Conservation (phyloP, 768 basidiomycete species). For the Xerocomellus dryophilus region DNA sequence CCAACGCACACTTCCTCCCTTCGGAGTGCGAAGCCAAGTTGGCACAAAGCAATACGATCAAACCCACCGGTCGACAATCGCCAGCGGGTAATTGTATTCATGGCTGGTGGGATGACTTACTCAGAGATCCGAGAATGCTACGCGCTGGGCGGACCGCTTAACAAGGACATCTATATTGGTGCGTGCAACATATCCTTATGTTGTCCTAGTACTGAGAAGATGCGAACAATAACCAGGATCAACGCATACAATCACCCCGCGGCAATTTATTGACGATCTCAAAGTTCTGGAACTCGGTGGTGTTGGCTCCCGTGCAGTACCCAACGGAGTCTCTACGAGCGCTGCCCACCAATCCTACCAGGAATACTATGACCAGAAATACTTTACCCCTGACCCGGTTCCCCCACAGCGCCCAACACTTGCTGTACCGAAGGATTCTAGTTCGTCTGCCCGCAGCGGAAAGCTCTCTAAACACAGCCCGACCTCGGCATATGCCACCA, state of each 20-base stretch:
- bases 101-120: slow-evolving; percentile 94
- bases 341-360: slow-evolving; percentile 56
- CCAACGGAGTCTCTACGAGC: slow-evolving; percentile 62
- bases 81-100: slow-evolving; percentile 83
- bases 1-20: slow-evolving; percentile 68
- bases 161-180: slow-evolving; percentile 94
- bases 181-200: slow-evolving; percentile 38
- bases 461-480: slow-evolving; percentile 38
- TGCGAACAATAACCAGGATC: slow-evolving; percentile 72
- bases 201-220: slow-evolving; percentile 30
- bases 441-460: slow-evolving; percentile 15
- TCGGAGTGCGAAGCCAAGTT: slow-evolving; percentile 84
- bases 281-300: slow-evolving; percentile 86
- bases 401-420: slow-evolving; percentile 30
- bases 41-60: slow-evolving; percentile 75
- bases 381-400: slow-evolving; percentile 45
- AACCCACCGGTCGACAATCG: slow-evolving; percentile 50
- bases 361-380: slow-evolving; percentile 77
- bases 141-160: slow-evolving; percentile 64
- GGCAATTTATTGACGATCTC: slow-evolving; percentile 81
- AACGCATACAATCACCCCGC: slow-evolving; percentile 82
- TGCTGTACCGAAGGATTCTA: slow-evolving; percentile 26
- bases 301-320: slow-evolving; percentile 68
- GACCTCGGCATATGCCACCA: slow-evolving; percentile 50
- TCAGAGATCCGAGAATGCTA: slow-evolving; percentile 93